phyloP scores from a whole-genome alignment of 257 asterid genomes.

The Fraxinus quadrangulata region DNA sequence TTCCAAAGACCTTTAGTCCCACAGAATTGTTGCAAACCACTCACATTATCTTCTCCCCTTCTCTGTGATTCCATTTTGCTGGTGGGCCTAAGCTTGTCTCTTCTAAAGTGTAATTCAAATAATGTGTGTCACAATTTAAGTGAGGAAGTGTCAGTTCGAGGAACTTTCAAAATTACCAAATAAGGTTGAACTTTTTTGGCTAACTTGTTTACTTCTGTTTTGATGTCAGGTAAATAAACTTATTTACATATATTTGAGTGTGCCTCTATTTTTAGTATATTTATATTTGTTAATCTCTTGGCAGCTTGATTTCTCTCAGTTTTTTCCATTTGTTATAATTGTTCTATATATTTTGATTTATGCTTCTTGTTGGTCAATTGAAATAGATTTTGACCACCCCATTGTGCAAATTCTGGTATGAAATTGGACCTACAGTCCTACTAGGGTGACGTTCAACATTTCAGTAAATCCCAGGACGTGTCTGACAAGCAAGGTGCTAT shows the following conservation, averaged over 20 bases:
- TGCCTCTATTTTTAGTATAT: not conserved
- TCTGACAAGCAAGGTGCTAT: too few species aligned
- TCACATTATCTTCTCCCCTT: not conserved
- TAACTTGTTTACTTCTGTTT: too few species aligned
- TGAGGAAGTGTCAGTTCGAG: not conserved
- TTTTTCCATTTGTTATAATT: conserved; percentile 2
- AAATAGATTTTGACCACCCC: not conserved
- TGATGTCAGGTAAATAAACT: too few species aligned
- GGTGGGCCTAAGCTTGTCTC: not conserved
- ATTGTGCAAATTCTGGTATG: not conserved
- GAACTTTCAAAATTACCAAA: too few species aligned
- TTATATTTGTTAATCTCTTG: conserved; percentile 2
- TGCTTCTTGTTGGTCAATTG: not conserved
- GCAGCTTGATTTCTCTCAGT: conserved; percentile 9
- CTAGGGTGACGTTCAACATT: too few species aligned
- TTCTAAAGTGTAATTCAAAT: not conserved
- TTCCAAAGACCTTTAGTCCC: not conserved
- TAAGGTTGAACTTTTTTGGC: not conserved
- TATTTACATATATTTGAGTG: not conserved
- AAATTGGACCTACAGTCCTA: not conserved
- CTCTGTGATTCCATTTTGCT: not conserved
- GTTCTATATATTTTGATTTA: too few species aligned
- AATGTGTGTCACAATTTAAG: not conserved
- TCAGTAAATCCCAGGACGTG: too few species aligned
- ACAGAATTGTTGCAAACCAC: not conserved